A percentile compares a stretch with the other conserved stretches of the same genome.
Conservation (phyloP, 352 stramenopile genomes). For the Phytophthora fragariaefolia region DNA sequence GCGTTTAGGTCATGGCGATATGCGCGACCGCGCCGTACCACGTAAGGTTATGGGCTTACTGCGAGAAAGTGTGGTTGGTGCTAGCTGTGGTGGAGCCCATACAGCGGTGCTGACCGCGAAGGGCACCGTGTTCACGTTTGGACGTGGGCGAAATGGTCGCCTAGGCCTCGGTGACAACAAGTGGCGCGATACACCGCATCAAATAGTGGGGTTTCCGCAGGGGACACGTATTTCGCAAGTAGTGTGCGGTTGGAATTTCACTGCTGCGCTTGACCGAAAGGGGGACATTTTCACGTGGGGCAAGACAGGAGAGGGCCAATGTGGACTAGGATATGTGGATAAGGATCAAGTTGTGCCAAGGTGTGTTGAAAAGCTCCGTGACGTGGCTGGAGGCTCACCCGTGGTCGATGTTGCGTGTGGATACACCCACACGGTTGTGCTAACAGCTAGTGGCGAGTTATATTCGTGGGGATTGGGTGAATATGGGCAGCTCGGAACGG, state of each 20-base stretch:
- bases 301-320: slow-evolving; percentile 89
- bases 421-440: slow-evolving; percentile 88
- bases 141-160: slow-evolving; percentile 72
- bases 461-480: slow-evolving; percentile 92
- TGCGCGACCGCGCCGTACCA: slow-evolving; percentile 74
- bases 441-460: slow-evolving; percentile 79
- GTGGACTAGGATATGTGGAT: slow-evolving; percentile 81
- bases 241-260: slow-evolving; percentile 88
- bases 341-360: slow-evolving; percentile 80
- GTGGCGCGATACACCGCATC: slow-evolving; percentile 73
- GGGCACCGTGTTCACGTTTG: slow-evolving; percentile 76
- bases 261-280: slow-evolving; percentile 54
- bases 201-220: slow-evolving; percentile 55
- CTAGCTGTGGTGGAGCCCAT: slow-evolving; percentile 83
- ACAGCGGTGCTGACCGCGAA: slow-evolving; percentile 74
- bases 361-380: slow-evolving; percentile 54
- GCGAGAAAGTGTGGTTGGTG: slow-evolving; percentile 61
- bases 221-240: slow-evolving; percentile 51
- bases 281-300: slow-evolving; percentile 85
- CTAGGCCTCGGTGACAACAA: slow-evolving; percentile 79
- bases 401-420: slow-evolving; percentile 82
- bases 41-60: slow-evolving; percentile 86
- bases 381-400: slow-evolving; percentile 22
- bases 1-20: slow-evolving; percentile 78
- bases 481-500: slow-evolving; percentile 91